Base-by-base conservation (phyloP, 179 eudicot genomes). In the Amaranthus tricolor region DNA sequence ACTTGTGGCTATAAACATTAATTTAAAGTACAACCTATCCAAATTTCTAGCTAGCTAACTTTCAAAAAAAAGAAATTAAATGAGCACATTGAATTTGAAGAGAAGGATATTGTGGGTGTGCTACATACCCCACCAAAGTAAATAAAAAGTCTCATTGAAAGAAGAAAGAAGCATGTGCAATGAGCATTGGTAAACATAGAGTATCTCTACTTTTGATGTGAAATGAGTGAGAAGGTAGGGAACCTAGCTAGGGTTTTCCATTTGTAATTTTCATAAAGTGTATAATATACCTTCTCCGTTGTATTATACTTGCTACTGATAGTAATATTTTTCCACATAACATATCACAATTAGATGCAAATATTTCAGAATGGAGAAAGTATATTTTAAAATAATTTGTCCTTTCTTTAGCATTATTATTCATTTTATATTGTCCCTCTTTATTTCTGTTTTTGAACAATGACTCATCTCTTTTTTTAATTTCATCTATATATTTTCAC, bases 131-230 rank as follows among this genome's bases (percentile, higher is more conserved):
- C 77, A 77, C 75, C 70, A 81, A 81, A 31, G 71, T 77, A 75
- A 76, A 73, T 51, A 51, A 77, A 60, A 73, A 73, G 20, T 8
- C 75, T 77, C 68, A 79, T 83, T 78, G 84, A 82, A 81, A 79
- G 76, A 82, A 81, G 86, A 85, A 84, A 88, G 79, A 20, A 61
- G 89, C 89, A 87, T 86, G 88, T 86, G 91, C 85, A 81, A 66
- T 54, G 79, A 83, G 81, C 83, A 77, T 81, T 84, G 84, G 81
- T 79, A 76, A 80, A 76, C 80, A 75, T 72, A 59, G 71, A 74
- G 60, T 59, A 72, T 82, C 85, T 75, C 91, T 80, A 55, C 91
- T 89, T 89, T 89, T 85, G 44, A 89, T 86, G 84, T 49, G 79
- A 83, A 77, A 76, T 74, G 63, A 73, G 60, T 55, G 63, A 68